These are phyloP conservation scores for Plasmodium vivax DNA, from an alignment of 169 alveolate species.

Conservation along the genomic window DNA sequence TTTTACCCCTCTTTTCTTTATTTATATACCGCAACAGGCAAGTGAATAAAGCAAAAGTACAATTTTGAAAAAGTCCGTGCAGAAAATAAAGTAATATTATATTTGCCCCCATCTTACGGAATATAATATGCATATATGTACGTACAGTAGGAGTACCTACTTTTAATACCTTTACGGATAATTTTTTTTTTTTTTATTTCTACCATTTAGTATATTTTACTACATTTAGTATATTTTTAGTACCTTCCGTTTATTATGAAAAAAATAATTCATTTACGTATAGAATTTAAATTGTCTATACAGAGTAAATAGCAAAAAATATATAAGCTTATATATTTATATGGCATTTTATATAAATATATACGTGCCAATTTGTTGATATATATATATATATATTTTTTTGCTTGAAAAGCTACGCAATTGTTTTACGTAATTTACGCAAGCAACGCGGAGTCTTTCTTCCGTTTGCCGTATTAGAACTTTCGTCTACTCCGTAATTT, in stretches of 20 bases:
- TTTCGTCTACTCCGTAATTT: background rate
- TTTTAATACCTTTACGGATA: background rate
- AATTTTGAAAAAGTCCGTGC: background rate
- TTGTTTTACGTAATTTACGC: background rate
- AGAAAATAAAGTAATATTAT: background rate
- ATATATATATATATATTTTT: background rate
- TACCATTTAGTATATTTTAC: background rate
- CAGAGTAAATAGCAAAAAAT: background rate
- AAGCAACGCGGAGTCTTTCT: background rate
- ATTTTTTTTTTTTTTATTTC: background rate
- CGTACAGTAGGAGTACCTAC: background rate
- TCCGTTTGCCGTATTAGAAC: background rate
- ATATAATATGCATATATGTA: background rate
- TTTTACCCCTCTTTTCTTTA: background rate
- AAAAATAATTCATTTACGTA: background rate
- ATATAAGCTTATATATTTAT: background rate
- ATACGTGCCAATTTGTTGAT: background rate
- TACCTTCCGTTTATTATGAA: background rate
- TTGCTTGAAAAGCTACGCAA: background rate
- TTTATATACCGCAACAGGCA: background rate
- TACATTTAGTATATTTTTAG: background rate
- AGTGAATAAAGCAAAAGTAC: background rate
- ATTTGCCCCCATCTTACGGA: background rate
- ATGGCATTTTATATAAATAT: background rate
- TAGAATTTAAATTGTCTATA: background rate